These are phyloP conservation scores for Cryphonectria radicalis DNA, from an alignment of 2,329 filamentous ascomycete species.

Conservation along the genomic window DNA sequence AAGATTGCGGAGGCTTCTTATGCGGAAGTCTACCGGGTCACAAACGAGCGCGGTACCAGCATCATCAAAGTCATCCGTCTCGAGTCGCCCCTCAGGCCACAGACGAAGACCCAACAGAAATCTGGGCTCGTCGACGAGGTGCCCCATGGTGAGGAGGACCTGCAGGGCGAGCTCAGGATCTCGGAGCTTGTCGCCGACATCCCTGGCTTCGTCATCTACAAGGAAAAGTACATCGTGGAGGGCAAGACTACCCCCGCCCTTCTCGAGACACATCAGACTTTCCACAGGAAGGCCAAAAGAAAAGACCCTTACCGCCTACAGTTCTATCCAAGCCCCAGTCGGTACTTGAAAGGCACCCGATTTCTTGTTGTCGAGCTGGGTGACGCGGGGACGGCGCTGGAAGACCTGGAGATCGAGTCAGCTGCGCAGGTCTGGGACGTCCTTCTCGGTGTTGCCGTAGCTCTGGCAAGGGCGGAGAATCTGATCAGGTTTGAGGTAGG, in stretches of 20 bases:
- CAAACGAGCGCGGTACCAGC: conserved; percentile 61
- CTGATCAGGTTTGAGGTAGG: conserved; percentile 62
- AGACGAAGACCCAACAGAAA: conserved; percentile 60
- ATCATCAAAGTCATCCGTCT: conserved; percentile 69
- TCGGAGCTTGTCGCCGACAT: conserved; percentile 68
- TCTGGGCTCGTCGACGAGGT: conserved; percentile 63
- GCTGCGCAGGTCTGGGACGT: conserved; percentile 65
- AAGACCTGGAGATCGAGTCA: conserved; percentile 57
- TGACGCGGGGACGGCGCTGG: conserved; percentile 63
- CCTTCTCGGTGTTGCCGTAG: conserved; percentile 63
- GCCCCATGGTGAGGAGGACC: conserved; percentile 57
- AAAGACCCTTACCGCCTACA: conserved; percentile 61
- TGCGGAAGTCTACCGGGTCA: conserved; percentile 68
- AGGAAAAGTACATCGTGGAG: conserved; percentile 64
- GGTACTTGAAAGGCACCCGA: conserved; percentile 60
- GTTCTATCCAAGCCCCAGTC: conserved; percentile 65
- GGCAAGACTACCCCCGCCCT: conserved; percentile 59
- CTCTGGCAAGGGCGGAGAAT: conserved; percentile 63
- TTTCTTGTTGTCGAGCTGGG: conserved; percentile 68
- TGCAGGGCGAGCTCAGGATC: conserved; percentile 64
- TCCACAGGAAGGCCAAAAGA: conserved; percentile 57
- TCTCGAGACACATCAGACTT: conserved; percentile 63
- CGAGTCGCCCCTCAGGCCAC: conserved; percentile 59
- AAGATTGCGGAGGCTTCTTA: conserved; percentile 72
- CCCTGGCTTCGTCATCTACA: conserved; percentile 68